Conservation (phyloP, 306 rosid genomes). For the Sphenostylis stenocarpa region DNA sequence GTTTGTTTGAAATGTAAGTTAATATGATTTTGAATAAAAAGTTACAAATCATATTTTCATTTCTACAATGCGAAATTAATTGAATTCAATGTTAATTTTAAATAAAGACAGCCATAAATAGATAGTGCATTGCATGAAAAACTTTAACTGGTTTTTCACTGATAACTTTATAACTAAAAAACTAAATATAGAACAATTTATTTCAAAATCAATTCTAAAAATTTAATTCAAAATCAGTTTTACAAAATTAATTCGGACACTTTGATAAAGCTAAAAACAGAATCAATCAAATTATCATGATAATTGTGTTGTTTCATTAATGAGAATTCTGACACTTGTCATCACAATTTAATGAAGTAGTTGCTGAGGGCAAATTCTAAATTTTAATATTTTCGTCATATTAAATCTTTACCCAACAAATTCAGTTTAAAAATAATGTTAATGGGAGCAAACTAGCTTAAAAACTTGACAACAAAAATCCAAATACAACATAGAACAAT, state of each 20-base stretch:
- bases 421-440: background rate
- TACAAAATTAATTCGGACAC: background rate
- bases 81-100: background rate
- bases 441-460: background rate
- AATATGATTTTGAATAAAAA: background rate
- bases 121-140: background rate
- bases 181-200: background rate
- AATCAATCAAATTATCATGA: too few species aligned
- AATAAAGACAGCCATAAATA: background rate
- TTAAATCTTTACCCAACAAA: background rate
- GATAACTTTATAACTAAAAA: background rate
- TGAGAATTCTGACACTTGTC: too few species aligned
- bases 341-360: too few species aligned
- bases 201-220: background rate
- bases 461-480: background rate
- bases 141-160: background rate
- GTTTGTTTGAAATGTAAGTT: background rate
- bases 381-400: background rate
- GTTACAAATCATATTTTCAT: background rate
- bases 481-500: conserved; percentile 3
- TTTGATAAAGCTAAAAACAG: too few species aligned
- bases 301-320: too few species aligned
- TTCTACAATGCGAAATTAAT: background rate
- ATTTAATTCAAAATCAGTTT: background rate
- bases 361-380: background rate